These are phyloP conservation scores for Metschnikowia amazonensis DNA, from an alignment of 805 yeast genomes.

Conservation along the genomic window DNA sequence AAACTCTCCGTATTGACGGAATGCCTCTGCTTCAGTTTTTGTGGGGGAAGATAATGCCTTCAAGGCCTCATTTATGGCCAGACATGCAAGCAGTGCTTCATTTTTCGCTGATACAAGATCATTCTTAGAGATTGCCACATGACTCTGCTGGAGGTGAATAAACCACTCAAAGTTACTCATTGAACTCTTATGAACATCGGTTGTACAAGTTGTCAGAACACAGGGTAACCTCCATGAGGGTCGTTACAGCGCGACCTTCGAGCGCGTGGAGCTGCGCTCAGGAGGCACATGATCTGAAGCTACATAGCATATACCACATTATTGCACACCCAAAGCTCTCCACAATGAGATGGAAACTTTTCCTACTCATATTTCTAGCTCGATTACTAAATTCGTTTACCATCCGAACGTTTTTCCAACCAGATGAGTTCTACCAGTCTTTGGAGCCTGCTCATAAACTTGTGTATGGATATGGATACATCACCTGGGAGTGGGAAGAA, in stretches of 20 bases:
- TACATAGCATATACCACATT: not conserved
- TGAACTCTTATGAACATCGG: not conserved
- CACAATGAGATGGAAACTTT: not conserved
- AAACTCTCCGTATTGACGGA: constrained; percentile 10
- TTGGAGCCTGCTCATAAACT: constrained; percentile 84
- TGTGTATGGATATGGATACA: constrained; percentile 74
- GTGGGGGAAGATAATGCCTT: not conserved
- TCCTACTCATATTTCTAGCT: constrained; percentile 25
- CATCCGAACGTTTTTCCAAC: constrained; percentile 79
- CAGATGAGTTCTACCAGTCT: constrained; percentile 93
- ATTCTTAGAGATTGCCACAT: constrained; percentile 10
- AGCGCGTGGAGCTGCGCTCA: not conserved
- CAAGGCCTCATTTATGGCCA: constrained; percentile 9
- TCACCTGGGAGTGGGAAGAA: constrained; percentile 92
- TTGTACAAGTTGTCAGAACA: not conserved
- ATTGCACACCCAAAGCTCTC: not conserved
- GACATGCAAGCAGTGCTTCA: constrained; percentile 12
- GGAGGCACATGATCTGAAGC: not conserved
- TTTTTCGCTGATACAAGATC: constrained; percentile 9
- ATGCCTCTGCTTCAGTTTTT: not conserved
- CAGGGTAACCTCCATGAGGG: not conserved
- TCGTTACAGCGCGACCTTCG: not conserved
- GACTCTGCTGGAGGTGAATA: constrained; percentile 12
- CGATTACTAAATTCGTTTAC: constrained; percentile 62
- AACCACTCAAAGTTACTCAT: constrained; percentile 3